phyloP scores from a whole-genome alignment of 768 basidiomycete species.

The Mycena haematopus region DNA sequence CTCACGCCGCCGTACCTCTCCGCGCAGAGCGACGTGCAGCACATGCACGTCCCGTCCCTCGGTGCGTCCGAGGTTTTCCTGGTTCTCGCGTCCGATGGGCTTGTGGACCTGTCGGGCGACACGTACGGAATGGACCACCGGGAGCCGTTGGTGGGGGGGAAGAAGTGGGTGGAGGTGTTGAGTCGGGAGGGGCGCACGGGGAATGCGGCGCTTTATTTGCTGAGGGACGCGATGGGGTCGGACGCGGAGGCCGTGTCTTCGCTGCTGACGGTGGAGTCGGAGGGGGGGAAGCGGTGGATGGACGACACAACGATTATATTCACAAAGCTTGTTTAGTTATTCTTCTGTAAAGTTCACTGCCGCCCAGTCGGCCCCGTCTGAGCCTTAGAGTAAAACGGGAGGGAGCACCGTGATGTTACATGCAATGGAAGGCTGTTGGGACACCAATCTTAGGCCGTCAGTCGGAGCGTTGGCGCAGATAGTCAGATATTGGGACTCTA shows the following conservation, averaged over 20 bases:
- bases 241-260: constrained; percentile 50
- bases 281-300: constrained; percentile 53
- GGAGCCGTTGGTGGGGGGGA: constrained; percentile 33
- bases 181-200: constrained; percentile 26
- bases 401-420: too few species aligned
- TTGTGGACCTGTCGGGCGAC: constrained; percentile 52
- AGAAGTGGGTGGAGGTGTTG: constrained; percentile 47
- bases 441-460: too few species aligned
- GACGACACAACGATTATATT: constrained; percentile 65
- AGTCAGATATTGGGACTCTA: too few species aligned
- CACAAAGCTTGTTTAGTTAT: constrained; percentile 20
- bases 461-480: too few species aligned
- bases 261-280: constrained; percentile 56
- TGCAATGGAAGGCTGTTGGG: too few species aligned
- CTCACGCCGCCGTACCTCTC: constrained; percentile 61
- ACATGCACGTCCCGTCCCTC: constrained; percentile 40
- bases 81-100: constrained; percentile 61
- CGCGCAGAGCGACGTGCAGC: constrained; percentile 49
- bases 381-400: too few species aligned
- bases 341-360: too few species aligned
- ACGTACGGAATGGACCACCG: constrained; percentile 36
- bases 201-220: constrained; percentile 46
- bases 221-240: constrained; percentile 55
- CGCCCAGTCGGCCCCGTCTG: too few species aligned
- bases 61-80: constrained; percentile 40